Evolutionary conservation across 2,329 filamentous ascomycete genomes (phyloP).

Genomic region (Aspergillus fijiensis): DNA sequence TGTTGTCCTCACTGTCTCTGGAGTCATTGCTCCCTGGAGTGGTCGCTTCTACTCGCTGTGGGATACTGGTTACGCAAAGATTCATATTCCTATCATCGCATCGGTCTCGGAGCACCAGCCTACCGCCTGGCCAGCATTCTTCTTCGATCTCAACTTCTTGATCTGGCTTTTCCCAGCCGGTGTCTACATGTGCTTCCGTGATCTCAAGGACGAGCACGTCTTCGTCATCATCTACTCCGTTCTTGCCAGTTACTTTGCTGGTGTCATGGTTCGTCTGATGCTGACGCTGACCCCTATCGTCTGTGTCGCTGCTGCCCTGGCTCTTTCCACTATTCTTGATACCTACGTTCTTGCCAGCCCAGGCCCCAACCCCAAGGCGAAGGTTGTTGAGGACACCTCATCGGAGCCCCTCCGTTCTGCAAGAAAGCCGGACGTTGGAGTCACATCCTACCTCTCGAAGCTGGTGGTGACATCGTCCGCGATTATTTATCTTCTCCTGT

Average conservation of each 20-base stretch:
- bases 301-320: conserved; percentile 88
- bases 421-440: conserved; percentile 72
- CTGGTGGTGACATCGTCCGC: conserved; percentile 69
- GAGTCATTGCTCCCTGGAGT: conserved; percentile 94
- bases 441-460: conserved; percentile 81
- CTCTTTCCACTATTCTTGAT: conserved; percentile 83
- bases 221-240: conserved; percentile 98
- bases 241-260: conserved; percentile 94
- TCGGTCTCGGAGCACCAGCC: conserved; percentile 99
- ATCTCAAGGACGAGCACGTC: conserved; percentile 91
- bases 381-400: conserved; percentile 38
- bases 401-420: conserved; percentile 62
- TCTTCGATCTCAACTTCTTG: conserved; percentile 96
- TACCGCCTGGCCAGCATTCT: conserved; percentile 98
- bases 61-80: conserved; percentile 98
- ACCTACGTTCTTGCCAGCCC: conserved; percentile 74
- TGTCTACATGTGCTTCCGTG: conserved; percentile 96
- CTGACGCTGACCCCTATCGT: conserved; percentile 94
- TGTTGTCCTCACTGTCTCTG: conserved; percentile 77
- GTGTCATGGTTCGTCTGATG: conserved; percentile 99
- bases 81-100: conserved; percentile 98
- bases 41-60: conserved; percentile 99
- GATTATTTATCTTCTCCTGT: conserved; percentile 80
- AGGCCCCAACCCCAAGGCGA: conserved; percentile 48
- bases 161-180: conserved; percentile 99